A percentile compares a stretch with the other conserved stretches of the same genome.
Evolutionary conservation across 495 filamentous ascomycete genomes (phyloP).

Genomic region (Penicillium silybi): DNA sequence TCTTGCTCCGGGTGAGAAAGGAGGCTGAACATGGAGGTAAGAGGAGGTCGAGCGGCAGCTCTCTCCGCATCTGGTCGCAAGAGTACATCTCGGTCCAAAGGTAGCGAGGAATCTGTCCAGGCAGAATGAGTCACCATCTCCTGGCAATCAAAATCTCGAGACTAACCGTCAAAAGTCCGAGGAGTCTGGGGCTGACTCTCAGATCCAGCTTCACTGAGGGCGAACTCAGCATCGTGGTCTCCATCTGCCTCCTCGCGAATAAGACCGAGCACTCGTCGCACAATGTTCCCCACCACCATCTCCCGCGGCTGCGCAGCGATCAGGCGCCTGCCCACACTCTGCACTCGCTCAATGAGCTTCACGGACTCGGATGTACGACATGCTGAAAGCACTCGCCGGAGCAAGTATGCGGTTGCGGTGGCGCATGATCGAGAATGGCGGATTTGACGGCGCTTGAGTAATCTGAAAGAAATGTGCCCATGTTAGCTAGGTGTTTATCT

Average conservation of each 20-base stretch:
- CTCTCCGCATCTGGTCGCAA: conserved; percentile 32
- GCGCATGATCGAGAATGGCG: conserved; percentile 82
- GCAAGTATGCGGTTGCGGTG: conserved; percentile 80
- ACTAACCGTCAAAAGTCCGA: conserved; percentile 36
- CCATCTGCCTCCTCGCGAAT: conserved; percentile 89
- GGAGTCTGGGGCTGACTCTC: conserved; percentile 50
- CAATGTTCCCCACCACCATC: conserved; percentile 89
- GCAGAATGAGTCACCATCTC: conserved; percentile 8
- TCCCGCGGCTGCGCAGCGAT: conserved; percentile 80
- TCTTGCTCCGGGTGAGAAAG: conserved; percentile 58
- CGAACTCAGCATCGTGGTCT: conserved; percentile 64
- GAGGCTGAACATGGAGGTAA: conserved; percentile 81
- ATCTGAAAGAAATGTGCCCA: conserved; percentile 41
- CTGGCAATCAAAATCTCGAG: conserved; percentile 7
- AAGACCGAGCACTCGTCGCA: conserved; percentile 81
- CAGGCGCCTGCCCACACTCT: conserved; percentile 68
- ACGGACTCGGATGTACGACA: conserved; percentile 62
- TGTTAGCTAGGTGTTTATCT: conserved; percentile 12
- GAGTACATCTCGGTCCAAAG: conserved; percentile 33
- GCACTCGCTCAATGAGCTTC: conserved; percentile 73
- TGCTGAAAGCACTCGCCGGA: conserved; percentile 75
- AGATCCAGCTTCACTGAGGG: conserved; percentile 48
- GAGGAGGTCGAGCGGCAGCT: conserved; percentile 48
- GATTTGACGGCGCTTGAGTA: conserved; percentile 88
- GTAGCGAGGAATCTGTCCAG: conserved; percentile 30